Base-by-base conservation (phyloP, 2,329 filamentous ascomycete species). In the Apiospora malaysiana region DNA sequence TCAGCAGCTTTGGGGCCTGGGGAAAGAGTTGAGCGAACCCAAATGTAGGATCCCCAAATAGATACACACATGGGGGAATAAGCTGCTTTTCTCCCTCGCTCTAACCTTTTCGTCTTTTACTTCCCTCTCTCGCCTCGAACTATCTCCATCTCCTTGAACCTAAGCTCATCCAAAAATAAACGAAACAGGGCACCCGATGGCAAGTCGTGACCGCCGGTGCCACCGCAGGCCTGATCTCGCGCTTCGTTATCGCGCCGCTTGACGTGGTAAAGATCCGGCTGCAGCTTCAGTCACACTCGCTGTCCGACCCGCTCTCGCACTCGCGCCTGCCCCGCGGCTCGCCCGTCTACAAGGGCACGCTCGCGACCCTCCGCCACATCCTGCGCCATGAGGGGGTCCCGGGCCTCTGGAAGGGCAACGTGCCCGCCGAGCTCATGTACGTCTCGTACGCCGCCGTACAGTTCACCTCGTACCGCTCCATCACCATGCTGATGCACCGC, bases 221-320 rank as follows among this genome's bases (percentile, higher is more conserved):
- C 66, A 85, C 85, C 75, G 94, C 96, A 74, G 96, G 96, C 71
- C 88, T 98, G 75, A 90, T 98, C 74, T 96, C 96, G 70, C 92
- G 95, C 80, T 98, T 99, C 85, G 90, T 96, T 79, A 92, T 98
- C 79, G 94, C 96, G 23, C 96, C 96, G 69, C 92, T 99, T 75
- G 96, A 99, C 82, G 96, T 99, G 73, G 91, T 98, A 83, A 99
- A 99, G 86, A 99, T 99, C 83, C 93, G 96, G 66, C 91, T 98
- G 65, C 96, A 99, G 81, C 90, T 99, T 23, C 96, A 98, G 82
- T 90, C 93, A 63, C 93, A 97, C 83, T 94, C 94, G 67, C 89
- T 93, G 72, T 92, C 92, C 76, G 92, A 95, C 78, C 92, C 94
- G 2, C 82, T 90, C 12, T 87, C 90, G 65, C 85, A 89, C 73